Evolutionary conservation across 345 rosid genomes (phyloP).

Genomic region (Eucalyptus marginata): DNA sequence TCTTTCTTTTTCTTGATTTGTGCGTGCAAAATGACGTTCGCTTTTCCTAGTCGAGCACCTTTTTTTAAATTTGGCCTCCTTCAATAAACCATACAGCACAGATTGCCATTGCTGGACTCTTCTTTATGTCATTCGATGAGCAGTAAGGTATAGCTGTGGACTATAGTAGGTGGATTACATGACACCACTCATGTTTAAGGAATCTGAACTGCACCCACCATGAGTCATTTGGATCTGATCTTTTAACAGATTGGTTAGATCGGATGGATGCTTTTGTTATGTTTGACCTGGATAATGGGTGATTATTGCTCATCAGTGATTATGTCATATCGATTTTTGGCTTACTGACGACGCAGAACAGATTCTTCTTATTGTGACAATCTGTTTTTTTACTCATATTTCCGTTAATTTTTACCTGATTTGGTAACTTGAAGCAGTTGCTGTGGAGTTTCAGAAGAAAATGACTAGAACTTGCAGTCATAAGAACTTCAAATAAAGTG

Average conservation of each 20-base stretch:
- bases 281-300: neutral
- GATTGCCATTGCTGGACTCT: neutral
- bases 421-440: neutral
- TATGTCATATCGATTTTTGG: neutral
- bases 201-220: conserved; percentile 1
- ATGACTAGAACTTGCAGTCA: neutral
- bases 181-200: conserved; percentile 10
- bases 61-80: neutral
- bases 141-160: conserved; percentile 5
- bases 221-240: neutral
- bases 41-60: neutral
- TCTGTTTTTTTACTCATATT: neutral
- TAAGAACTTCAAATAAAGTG: neutral
- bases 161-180: conserved; percentile 5
- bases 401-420: neutral
- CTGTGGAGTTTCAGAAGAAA: neutral
- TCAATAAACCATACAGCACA: neutral
- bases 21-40: neutral
- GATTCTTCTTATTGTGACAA: neutral
- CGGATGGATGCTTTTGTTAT: neutral
- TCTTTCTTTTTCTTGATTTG: neutral
- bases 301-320: neutral
- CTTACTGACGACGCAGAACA: neutral
- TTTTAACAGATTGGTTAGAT: neutral
- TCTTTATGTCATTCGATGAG: conserved; percentile 16